Conservation (phyloP, 139 green algal genomes). For the Chlamydomonas asymmetrica region DNA sequence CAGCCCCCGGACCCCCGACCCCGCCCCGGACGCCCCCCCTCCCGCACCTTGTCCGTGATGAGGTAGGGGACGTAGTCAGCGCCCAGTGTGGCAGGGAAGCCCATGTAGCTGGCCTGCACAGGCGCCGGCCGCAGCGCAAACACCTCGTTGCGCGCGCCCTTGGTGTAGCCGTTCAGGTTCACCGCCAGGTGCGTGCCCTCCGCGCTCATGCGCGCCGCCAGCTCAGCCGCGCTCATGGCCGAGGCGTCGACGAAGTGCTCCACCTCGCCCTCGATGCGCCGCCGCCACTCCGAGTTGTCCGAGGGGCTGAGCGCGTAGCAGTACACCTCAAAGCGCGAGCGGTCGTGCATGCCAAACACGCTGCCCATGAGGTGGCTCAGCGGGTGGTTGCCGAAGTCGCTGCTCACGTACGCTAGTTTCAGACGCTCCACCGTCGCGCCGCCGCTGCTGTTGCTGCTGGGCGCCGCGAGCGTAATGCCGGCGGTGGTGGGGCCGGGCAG, state of each 20-base stretch:
- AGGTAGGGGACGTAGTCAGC: slow-evolving; percentile 84
- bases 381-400: slow-evolving; percentile 93
- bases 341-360: slow-evolving; percentile 89
- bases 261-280: slow-evolving; percentile 71
- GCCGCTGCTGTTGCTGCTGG: slow-evolving; percentile 42
- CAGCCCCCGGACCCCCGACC: no score
- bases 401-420: slow-evolving; percentile 76
- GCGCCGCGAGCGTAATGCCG: no score
- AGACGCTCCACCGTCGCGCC: slow-evolving; percentile 30
- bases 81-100: slow-evolving; percentile 87
- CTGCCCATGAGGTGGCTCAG: slow-evolving; percentile 89
- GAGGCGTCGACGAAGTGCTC: slow-evolving; percentile 86
- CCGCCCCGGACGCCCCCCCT: no score
- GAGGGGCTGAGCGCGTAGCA: slow-evolving; percentile 83
- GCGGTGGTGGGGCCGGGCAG: no score
- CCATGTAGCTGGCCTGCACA: slow-evolving; percentile 85
- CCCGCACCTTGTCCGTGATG: slow-evolving; percentile 80
- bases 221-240: slow-evolving; percentile 17
- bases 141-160: slow-evolving; percentile 91
- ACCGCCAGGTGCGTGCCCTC: slow-evolving; percentile 80
- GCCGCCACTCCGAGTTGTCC: slow-evolving; percentile 78
- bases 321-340: slow-evolving; percentile 72
- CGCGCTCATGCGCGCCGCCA: slow-evolving; percentile 58
- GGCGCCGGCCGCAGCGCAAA: slow-evolving; percentile 87
- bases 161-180: slow-evolving; percentile 95